A percentile compares a stretch with the other conserved stretches of the same genome.
Evolutionary conservation across 164 flowering plant species (phyloP).

Genomic region (Macadamia integrifolia): DNA sequence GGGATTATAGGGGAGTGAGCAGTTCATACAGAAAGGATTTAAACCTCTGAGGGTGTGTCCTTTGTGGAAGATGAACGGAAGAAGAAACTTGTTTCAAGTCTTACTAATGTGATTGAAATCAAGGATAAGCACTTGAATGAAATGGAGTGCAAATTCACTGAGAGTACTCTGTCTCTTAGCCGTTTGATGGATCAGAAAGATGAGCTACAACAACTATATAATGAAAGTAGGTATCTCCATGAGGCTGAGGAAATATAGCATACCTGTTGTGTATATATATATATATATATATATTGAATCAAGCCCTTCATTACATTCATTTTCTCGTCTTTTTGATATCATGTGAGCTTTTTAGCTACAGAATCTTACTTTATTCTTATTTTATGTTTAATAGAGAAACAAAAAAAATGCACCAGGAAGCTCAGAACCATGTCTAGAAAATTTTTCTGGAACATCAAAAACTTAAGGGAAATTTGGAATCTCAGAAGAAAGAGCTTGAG

Average conservation of each 20-base stretch:
- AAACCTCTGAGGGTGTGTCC: too few species aligned
- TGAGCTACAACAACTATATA: slow-evolving; percentile 49
- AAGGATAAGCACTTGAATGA: slow-evolving; percentile 52
- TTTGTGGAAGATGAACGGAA: slow-evolving; percentile 82
- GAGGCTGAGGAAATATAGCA: not conserved
- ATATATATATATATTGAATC: too few species aligned
- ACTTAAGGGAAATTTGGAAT: slow-evolving; percentile 32
- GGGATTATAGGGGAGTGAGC: slow-evolving; percentile 56
- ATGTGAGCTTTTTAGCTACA: not conserved
- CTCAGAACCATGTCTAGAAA: slow-evolving; percentile 30
- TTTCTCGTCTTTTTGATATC: not conserved
- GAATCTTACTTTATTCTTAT: slow-evolving; percentile 2
- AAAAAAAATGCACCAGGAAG: slow-evolving; percentile 38
- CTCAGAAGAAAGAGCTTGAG: slow-evolving; percentile 37
- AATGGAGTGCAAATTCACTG: slow-evolving; percentile 40
- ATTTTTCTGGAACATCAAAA: slow-evolving; percentile 48
- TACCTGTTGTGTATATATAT: not conserved
- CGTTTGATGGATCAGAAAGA: slow-evolving; percentile 52
- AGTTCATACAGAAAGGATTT: too few species aligned
- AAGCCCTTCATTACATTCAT: not conserved
- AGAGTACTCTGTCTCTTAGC: slow-evolving; percentile 37
- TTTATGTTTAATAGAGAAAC: slow-evolving; percentile 35
- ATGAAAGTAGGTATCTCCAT: slow-evolving; percentile 45
- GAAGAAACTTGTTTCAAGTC: slow-evolving; percentile 52
- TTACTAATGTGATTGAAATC: slow-evolving; percentile 59